Evolutionary conservation across 2,329 filamentous ascomycete genomes (phyloP).

Genomic region (Colletotrichum sp.): DNA sequence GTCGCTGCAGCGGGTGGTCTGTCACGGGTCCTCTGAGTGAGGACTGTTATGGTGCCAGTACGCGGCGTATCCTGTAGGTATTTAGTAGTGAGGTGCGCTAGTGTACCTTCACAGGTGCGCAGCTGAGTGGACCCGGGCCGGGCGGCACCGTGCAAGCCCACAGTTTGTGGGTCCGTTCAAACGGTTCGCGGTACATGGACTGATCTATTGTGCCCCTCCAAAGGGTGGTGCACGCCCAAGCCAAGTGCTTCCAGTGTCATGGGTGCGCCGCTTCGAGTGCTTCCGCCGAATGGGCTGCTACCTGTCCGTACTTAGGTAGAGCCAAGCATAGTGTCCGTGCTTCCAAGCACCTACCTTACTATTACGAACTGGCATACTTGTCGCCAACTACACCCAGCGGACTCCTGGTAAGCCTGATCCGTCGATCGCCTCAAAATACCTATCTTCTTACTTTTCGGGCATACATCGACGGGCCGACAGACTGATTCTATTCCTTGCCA

Average conservation of each 20-base stretch:
- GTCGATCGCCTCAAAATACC: neutral
- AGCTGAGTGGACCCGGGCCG: neutral
- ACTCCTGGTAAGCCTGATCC: neutral
- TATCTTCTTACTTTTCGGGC: neutral
- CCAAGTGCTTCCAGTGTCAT: neutral
- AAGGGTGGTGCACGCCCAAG: neutral
- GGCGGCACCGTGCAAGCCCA: neutral
- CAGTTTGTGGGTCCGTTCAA: neutral
- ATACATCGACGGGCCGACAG: constrained; percentile 11
- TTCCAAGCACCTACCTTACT: neutral
- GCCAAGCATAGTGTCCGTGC: neutral
- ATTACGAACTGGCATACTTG: constrained; percentile 13
- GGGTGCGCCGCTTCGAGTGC: neutral
- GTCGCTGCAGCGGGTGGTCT: neutral
- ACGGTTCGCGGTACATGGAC: neutral
- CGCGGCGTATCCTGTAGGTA: neutral
- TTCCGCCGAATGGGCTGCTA: neutral
- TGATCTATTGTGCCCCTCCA: neutral
- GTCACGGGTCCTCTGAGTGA: neutral
- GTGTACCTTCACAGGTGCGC: neutral
- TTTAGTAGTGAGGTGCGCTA: neutral
- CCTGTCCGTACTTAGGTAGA: neutral
- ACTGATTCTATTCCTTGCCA: neutral
- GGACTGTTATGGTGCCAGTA: neutral
- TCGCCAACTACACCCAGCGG: neutral